These are phyloP conservation scores for Scleromitrula shiraiana DNA, from an alignment of 2,329 filamentous ascomycete genomes.

Conservation along the genomic window DNA sequence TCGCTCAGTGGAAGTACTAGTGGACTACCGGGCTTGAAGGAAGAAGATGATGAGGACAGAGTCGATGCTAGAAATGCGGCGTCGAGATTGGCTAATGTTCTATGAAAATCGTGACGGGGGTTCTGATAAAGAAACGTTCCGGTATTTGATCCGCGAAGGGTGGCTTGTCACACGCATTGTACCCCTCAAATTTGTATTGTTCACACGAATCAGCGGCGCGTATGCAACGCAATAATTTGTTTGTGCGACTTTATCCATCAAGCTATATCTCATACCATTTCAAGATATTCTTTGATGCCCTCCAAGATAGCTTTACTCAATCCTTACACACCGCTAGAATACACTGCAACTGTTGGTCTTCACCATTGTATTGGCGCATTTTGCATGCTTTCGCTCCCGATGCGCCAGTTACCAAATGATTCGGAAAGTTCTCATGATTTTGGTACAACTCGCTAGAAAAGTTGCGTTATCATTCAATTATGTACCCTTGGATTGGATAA, in stretches of 20 bases:
- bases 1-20: constrained; percentile 27
- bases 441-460: no score
- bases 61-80: constrained; percentile 95
- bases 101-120: neutral
- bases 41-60: constrained; percentile 86
- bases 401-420: no score
- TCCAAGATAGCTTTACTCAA: neutral
- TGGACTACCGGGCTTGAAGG: constrained; percentile 52
- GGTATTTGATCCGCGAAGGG: constrained; percentile 7
- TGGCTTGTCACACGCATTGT: constrained; percentile 3
- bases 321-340: constrained; percentile 4
- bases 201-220: constrained; percentile 8
- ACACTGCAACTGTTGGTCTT: neutral
- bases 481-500: neutral
- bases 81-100: constrained; percentile 53
- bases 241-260: constrained; percentile 5
- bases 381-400: no score
- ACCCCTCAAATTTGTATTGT: constrained; percentile 9
- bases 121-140: neutral
- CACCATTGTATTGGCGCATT: no score
- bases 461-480: neutral
- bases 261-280: constrained; percentile 4
- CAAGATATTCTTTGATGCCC: neutral
- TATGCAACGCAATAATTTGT: constrained; percentile 11
- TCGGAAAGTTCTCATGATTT: no score